Percentiles rank a stretch among this genome's conserved stretches.
phyloP scores from a whole-genome alignment of 176 grass and related monocot species.

The Zoysia japonica region DNA sequence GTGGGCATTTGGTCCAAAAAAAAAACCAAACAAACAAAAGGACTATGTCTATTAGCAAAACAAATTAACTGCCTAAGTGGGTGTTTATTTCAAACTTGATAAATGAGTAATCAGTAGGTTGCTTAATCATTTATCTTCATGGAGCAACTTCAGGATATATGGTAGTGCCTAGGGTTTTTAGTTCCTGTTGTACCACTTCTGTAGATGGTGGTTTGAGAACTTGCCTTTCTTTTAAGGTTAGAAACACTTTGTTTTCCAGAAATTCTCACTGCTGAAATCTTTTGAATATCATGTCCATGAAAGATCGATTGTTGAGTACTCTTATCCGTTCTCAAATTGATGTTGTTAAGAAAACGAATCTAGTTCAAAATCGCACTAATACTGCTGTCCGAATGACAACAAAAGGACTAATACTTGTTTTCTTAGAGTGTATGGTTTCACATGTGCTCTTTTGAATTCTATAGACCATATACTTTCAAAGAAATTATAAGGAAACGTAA shows the following conservation, averaged over 20 bases:
- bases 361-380: no score
- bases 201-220: neutral
- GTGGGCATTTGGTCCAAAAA: neutral
- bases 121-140: slow-evolving; percentile 18
- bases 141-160: neutral
- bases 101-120: neutral
- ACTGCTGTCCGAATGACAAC: no score
- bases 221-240: neutral
- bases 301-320: neutral
- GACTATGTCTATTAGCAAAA: neutral
- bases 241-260: slow-evolving; percentile 18
- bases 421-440: neutral
- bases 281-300: neutral
- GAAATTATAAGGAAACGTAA: neutral
- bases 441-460: neutral
- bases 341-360: no score
- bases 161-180: neutral
- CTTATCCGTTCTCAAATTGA: no score
- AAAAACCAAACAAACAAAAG: neutral
- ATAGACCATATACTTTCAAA: neutral
- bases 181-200: neutral
- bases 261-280: neutral
- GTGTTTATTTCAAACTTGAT: neutral
- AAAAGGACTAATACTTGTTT: neutral
- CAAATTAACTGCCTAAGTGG: neutral